Percentiles rank a stretch among this genome's conserved stretches.
Conservation (phyloP, 345 rosid genomes). For the Camelina sativa region DNA sequence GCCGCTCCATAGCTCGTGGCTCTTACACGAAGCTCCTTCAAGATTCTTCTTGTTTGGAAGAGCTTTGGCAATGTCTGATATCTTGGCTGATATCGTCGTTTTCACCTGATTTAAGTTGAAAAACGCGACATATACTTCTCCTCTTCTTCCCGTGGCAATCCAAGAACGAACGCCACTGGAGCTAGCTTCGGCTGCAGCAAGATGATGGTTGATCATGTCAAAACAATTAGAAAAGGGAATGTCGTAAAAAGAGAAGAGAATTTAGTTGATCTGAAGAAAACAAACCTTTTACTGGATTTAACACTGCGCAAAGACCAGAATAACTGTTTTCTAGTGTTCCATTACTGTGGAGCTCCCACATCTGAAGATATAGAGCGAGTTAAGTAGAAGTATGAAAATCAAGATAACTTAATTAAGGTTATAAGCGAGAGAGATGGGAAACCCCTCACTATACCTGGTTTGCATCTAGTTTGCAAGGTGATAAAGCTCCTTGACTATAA, state of each 20-base stretch:
- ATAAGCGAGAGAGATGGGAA: neutral
- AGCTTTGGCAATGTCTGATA: conserved; percentile 62
- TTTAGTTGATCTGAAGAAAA: conserved; percentile 5
- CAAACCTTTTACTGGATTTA: conserved; percentile 67
- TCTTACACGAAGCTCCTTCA: conserved; percentile 48
- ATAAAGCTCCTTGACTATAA: conserved; percentile 58
- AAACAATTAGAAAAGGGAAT: neutral
- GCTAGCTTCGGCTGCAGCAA: conserved; percentile 35
- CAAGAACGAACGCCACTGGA: conserved; percentile 71
- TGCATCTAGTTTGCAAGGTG: conserved; percentile 69
- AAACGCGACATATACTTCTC: conserved; percentile 62
- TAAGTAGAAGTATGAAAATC: neutral
- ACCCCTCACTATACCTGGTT: conserved; percentile 63
- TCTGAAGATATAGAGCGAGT: conserved; percentile 44
- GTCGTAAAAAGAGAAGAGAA: neutral
- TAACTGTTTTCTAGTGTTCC: conserved; percentile 76
- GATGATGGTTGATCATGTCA: conserved; percentile 18
- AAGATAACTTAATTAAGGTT: neutral
- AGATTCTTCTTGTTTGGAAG: conserved; percentile 48
- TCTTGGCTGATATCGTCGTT: conserved; percentile 58
- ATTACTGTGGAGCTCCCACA: conserved; percentile 74
- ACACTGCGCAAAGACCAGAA: conserved; percentile 81
- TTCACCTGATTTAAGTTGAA: conserved; percentile 59
- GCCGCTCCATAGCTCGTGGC: conserved; percentile 74
- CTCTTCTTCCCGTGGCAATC: conserved; percentile 83